phyloP scores from a whole-genome alignment of 2,329 filamentous ascomycete species.

The Aspergillus unguis region DNA sequence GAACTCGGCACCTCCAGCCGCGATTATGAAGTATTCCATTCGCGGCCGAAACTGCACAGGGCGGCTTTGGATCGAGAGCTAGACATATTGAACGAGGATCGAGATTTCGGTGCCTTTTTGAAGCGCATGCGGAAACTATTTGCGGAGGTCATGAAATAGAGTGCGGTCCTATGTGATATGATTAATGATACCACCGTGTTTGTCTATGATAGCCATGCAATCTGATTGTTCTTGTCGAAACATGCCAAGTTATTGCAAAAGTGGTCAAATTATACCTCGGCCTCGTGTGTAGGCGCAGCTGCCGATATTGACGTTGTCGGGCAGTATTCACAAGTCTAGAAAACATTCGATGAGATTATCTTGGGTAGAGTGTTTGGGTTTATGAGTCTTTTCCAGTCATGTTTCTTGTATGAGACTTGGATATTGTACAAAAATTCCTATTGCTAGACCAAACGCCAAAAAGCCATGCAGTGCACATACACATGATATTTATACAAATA shows the following conservation, averaged over 20 bases:
- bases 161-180: constrained; percentile 9
- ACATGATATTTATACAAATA: constrained; percentile 27
- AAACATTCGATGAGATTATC: too few relatives aligned
- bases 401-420: neutral
- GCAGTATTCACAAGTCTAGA: too few relatives aligned
- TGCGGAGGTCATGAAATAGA: constrained; percentile 51
- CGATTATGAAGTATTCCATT: constrained; percentile 81
- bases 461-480: constrained; percentile 35
- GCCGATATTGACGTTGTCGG: too few relatives aligned
- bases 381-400: neutral
- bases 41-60: constrained; percentile 63
- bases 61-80: constrained; percentile 54
- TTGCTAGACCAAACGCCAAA: constrained; percentile 34
- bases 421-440: constrained; percentile 13
- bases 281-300: too few relatives aligned
- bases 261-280: neutral
- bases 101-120: constrained; percentile 58
- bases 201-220: neutral
- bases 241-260: too few relatives aligned
- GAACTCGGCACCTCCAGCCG: constrained; percentile 77
- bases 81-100: constrained; percentile 57
- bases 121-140: constrained; percentile 63
- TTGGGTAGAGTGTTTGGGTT: neutral
- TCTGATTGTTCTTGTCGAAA: neutral
- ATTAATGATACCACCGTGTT: constrained; percentile 5